Conservation (phyloP, 2,329 filamentous ascomycete genomes). For the Aphanocladium album region DNA sequence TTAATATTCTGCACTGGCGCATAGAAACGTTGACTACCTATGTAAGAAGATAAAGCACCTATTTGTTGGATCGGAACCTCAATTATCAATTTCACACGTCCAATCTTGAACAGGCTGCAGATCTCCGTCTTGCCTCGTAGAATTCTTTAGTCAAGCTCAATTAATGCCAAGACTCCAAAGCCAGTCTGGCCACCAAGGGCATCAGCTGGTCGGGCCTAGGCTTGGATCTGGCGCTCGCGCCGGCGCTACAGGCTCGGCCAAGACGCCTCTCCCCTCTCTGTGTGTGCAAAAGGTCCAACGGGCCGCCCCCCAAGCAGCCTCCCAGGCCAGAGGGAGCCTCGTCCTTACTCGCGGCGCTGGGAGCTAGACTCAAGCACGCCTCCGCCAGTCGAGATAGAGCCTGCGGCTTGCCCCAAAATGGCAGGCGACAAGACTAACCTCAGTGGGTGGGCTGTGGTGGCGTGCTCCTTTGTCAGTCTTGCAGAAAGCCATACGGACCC, state of each 20-base stretch:
- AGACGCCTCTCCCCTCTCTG: neutral
- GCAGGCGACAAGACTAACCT: conserved; percentile 6
- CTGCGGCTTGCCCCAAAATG: conserved; percentile 4
- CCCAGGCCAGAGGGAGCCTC: neutral
- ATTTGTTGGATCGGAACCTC: neutral
- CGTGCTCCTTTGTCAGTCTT: conserved; percentile 3
- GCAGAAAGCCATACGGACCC: conserved; percentile 1
- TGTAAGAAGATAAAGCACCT: no score
- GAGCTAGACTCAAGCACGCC: neutral
- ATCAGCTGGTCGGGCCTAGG: neutral
- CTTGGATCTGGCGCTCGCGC: neutral
- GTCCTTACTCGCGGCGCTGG: neutral
- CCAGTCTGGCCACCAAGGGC: neutral
- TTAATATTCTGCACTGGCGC: no score
- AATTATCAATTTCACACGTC: no score
- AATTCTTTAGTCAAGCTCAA: neutral
- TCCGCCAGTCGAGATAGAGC: neutral
- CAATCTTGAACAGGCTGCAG: neutral
- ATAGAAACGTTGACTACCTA: no score
- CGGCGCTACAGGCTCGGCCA: conserved; percentile 2
- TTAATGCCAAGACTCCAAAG: neutral
- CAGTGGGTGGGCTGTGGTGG: neutral
- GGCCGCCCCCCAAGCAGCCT: neutral
- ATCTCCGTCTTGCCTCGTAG: neutral
- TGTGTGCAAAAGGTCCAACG: conserved; percentile 4